These are phyloP conservation scores for Sporisorium exsertum DNA, from an alignment of 1,284 basidiomycete species.

Conservation along the genomic window DNA sequence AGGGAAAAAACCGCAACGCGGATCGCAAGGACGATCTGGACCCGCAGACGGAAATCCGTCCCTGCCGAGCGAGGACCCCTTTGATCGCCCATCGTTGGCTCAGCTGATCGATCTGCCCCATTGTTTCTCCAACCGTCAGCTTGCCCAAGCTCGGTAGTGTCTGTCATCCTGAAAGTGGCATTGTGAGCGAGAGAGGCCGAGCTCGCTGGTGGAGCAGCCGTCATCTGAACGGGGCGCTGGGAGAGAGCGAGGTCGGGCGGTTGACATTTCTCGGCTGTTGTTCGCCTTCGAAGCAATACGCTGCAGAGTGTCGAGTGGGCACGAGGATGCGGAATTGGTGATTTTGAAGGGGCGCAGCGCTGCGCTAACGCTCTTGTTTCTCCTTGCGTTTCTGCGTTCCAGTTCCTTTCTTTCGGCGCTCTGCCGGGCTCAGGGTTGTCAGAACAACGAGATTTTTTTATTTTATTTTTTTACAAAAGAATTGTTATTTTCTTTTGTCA, in stretches of 20 bases:
- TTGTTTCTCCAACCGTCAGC: too few relatives aligned
- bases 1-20: neutral
- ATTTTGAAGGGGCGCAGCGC: neutral
- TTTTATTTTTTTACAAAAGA: neutral
- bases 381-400: conserved; percentile 9
- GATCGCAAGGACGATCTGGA: conserved; percentile 3
- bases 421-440: conserved; percentile 1
- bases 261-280: neutral
- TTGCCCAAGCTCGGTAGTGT: neutral
- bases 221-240: neutral
- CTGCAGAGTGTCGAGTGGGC: neutral
- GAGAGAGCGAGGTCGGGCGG: neutral
- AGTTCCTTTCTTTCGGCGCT: neutral
- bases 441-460: neutral
- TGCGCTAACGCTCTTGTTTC: neutral
- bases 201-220: neutral
- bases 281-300: neutral
- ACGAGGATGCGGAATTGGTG: neutral
- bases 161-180: neutral
- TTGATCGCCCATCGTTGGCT: neutral
- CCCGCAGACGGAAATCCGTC: neutral
- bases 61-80: neutral
- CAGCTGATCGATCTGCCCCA: neutral
- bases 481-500: neutral
- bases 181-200: neutral